Base-by-base conservation (phyloP, 2,329 filamentous ascomycete genomes). In the Paecilomyces sp. region DNA sequence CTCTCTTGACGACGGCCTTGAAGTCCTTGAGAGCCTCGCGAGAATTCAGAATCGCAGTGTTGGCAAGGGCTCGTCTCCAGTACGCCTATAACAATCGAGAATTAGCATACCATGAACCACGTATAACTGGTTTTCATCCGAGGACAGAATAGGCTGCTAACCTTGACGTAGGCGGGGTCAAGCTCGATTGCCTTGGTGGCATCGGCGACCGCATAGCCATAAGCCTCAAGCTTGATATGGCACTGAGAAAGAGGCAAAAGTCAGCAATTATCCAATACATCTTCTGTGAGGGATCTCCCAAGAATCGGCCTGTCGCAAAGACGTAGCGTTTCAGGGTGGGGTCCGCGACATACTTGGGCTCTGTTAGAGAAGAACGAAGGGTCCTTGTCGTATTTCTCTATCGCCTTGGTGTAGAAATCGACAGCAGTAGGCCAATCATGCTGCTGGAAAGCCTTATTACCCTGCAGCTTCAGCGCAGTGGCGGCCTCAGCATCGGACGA, bases 211-310 rank as follows among this genome's bases (percentile, higher is more conserved):
- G 94, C 92, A 78, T 93, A 96, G 47, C 94, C 94, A 73, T 92
- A 97, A 22, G 93, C 87, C 76, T 99, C 94, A 47, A 93, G 88
- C 79, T 97, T 97, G 76, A 99, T 93, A 74, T 99, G 84, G 64
- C 91, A 91, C 91, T 96, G 69, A 28, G 60, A 53, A 56, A 57
- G 36, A 56, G 47, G 7, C 28, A 50, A 61, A 24, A 58, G 56
- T 66, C 55, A 66, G 65, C 56, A 60, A 60, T 53, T 59, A 33
- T 8, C 13, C 25, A 54, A 31, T 15, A 47, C 50, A 58, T 15
- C 18, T 4, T 24, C 41, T 31, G 18, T 6, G 22, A 47, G n/a
- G 31, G 51, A 72, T 83, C 62, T 83, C 81, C 80, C 77, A 81
- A n/a, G 34, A 56, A 57, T 22, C n/a, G 24, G 2, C 13, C n/a